Base-by-base conservation (phyloP, 805 yeast species). In the Suhomyces emberorum region DNA sequence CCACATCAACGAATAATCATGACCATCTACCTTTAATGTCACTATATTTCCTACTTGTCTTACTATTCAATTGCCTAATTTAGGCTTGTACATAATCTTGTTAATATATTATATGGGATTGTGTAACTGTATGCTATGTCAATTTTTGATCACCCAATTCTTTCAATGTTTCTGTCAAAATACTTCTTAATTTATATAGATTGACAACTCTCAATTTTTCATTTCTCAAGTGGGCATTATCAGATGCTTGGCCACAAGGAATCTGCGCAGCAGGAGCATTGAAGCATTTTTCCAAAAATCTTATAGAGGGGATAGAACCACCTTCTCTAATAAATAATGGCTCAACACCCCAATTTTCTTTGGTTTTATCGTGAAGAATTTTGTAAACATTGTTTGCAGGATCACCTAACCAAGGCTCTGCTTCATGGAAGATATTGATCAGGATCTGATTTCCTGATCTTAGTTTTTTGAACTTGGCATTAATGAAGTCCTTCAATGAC, bases 361-460 rank as follows among this genome's bases (percentile, higher is more conserved):
- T 61, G 21, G 91, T 67, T 34, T 84, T 87, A 16, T 76, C 64
- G 37, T 72, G 69, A 23, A 93, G 64, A 7, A 83, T 70, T 48
- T 76, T 71, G 57, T 85, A 93, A 2, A 89, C 87, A 28, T 70
- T 71, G 52, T 86, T 88, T 10, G 69, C 61, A 10, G 89, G 83
- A 48, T 93, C 88, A 4, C 97, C 98, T 7, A 91, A 64, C 98
- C 98, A 91, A 2, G 97, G 95, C 50, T 89, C 97, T 0, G 96
- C 95, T 52, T 84, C 91, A 52, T 88, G 88, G 40, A 81, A 72
- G 28, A 89, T 72, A 16, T 72, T 67, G 15, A 89, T 63, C 9
- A 61, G 57, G 24, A 91, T 50, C 19, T 73, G 70, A 56, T 93
- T 93, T 4, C 73, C 75, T 0, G 93, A 74, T 2, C 68, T 51